Conservation (phyloP, 2,329 filamentous ascomycete species). For the Colletotrichum phormii region DNA sequence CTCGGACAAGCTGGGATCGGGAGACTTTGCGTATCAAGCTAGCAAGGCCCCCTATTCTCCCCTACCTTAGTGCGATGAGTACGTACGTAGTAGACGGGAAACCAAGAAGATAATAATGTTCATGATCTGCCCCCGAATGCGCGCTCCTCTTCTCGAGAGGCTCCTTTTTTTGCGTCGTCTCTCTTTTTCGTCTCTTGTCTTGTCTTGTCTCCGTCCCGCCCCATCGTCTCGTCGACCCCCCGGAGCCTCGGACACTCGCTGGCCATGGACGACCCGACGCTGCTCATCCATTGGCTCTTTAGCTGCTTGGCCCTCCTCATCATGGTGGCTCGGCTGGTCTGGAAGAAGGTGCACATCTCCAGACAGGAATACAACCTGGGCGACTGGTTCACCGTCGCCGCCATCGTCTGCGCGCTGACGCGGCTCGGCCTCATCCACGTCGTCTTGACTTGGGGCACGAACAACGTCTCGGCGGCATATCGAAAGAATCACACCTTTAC, state of each 20-base stretch:
- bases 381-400: slow-evolving; percentile 51
- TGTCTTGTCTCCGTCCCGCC: not conserved
- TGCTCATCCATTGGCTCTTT: slow-evolving; percentile 42
- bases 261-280: slow-evolving; percentile 37
- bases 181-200: not conserved
- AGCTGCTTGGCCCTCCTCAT: slow-evolving; percentile 40
- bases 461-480: slow-evolving; percentile 44
- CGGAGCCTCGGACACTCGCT: slow-evolving; percentile 25
- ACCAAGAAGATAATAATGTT: slow-evolving; percentile 30
- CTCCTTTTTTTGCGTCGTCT: slow-evolving; percentile 27
- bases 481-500: slow-evolving; percentile 43
- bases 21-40: slow-evolving; percentile 7
- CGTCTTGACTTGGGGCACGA: slow-evolving; percentile 50
- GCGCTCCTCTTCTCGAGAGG: not conserved
- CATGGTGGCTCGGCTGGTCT: slow-evolving; percentile 39
- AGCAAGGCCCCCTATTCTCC: slow-evolving; percentile 12
- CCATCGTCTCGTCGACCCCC: not conserved
- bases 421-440: slow-evolving; percentile 46
- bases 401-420: slow-evolving; percentile 46
- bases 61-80: not conserved
- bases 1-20: slow-evolving; percentile 17
- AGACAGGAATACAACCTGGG: slow-evolving; percentile 38
- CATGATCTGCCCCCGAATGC: slow-evolving; percentile 19
- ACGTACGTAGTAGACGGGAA: not conserved
- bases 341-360: slow-evolving; percentile 34